Percentiles rank a stretch among this genome's conserved stretches.
Conservation (phyloP, 208 protist species). For the Leishmania aethiopica region DNA sequence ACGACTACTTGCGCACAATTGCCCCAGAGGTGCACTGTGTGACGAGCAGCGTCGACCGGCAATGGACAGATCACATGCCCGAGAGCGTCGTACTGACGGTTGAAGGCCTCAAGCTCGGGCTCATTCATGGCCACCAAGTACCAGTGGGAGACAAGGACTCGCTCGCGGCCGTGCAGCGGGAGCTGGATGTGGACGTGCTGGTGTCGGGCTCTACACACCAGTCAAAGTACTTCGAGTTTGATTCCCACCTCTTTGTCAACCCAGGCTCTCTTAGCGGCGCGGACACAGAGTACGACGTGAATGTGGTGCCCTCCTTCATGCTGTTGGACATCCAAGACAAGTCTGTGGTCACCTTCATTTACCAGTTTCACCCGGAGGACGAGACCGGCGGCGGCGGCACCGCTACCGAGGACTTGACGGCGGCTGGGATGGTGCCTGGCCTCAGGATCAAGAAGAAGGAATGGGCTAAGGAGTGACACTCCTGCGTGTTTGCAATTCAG, state of each 20-base stretch:
- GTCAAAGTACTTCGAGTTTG: conserved; percentile 91
- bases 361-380: conserved; percentile 49
- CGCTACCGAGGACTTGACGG: conserved; percentile 8
- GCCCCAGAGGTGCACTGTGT: conserved; percentile 96
- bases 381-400: conserved; percentile 12
- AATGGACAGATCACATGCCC: conserved; percentile 54
- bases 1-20: conserved; percentile 97
- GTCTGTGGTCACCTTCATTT: conserved; percentile 72
- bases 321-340: conserved; percentile 96
- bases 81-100: conserved; percentile 95
- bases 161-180: conserved; percentile 94
- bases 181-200: conserved; percentile 98
- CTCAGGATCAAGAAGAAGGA: conserved; percentile 77
- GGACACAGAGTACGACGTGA: conserved; percentile 61
- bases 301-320: conserved; percentile 95
- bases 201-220: conserved; percentile 96
- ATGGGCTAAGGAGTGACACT: conserved; percentile 54
- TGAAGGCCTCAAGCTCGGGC: conserved; percentile 97
- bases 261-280: conserved; percentile 99
- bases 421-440: conserved; percentile 16
- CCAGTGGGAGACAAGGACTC: conserved; percentile 96
- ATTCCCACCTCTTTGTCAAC: conserved; percentile 98
- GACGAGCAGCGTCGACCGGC: conserved; percentile 96
- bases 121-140: conserved; percentile 98
- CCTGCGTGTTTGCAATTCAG: too few relatives aligned